Conservation (phyloP, 164 flowering plant species). For the Vitis amurensis region DNA sequence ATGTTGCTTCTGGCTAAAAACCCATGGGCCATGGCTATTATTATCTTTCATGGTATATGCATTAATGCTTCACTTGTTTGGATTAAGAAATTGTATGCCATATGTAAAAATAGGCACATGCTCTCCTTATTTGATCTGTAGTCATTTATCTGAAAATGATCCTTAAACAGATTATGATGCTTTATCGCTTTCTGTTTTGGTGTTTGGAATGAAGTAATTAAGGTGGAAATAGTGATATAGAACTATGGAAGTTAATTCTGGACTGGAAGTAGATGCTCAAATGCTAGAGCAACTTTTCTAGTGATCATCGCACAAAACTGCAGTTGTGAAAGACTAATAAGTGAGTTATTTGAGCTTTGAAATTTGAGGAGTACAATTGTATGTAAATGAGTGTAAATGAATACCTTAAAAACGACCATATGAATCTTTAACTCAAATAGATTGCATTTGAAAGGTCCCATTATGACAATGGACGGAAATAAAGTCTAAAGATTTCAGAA, state of each 20-base stretch:
- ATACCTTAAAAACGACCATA: too few relatives aligned
- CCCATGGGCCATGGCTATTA: not conserved
- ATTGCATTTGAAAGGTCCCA: not conserved
- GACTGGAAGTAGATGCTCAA: not conserved
- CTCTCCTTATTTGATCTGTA: not conserved
- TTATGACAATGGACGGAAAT: too few relatives aligned
- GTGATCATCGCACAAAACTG: not conserved
- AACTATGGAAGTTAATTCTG: not conserved
- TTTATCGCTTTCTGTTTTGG: not conserved
- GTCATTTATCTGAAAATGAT: not conserved
- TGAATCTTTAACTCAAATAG: not conserved
- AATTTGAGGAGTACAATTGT: too few relatives aligned
- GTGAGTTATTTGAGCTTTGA: not conserved
- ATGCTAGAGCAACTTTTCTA: not conserved
- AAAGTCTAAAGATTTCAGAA: too few relatives aligned
- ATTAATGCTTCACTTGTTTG: not conserved
- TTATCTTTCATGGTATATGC: not conserved
- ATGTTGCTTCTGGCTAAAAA: not conserved
- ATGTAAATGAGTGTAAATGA: not conserved
- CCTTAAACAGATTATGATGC: not conserved
- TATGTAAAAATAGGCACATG: not conserved
- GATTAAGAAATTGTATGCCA: not conserved
- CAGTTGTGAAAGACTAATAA: not conserved
- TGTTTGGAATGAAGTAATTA: not conserved
- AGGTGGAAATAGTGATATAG: not conserved